These are phyloP conservation scores for Citrus maxima DNA, from an alignment of 345 rosid genomes.

Conservation along the genomic window DNA sequence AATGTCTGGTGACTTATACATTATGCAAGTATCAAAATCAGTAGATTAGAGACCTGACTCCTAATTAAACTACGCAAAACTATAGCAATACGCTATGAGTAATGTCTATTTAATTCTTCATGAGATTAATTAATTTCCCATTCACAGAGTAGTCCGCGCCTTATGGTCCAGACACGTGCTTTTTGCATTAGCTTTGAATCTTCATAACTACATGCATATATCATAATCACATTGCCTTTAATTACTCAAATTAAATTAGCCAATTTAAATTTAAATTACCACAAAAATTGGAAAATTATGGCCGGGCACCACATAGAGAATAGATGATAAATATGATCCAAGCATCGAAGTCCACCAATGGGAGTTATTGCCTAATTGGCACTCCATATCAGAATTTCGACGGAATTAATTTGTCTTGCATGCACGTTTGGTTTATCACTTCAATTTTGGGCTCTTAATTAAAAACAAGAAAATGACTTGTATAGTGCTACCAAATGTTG, in stretches of 20 bases:
- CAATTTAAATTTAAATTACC: not conserved
- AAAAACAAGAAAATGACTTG: not conserved
- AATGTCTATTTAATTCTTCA: too few species aligned
- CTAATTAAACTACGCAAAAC: too few species aligned
- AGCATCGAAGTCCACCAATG: not conserved
- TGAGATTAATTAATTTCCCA: not conserved
- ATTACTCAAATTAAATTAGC: not conserved
- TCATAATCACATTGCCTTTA: not conserved
- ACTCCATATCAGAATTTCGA: not conserved
- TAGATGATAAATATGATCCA: not conserved
- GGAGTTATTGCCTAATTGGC: not conserved
- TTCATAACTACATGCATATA: not conserved
- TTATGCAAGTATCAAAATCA: too few species aligned
- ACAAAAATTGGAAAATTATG: not conserved
- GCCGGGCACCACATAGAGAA: not conserved
- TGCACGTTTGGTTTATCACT: too few species aligned
- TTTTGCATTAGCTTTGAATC: not conserved
- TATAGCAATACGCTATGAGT: too few species aligned
- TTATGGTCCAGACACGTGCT: not conserved
- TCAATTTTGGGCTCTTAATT: not conserved
- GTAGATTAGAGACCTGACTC: too few species aligned
- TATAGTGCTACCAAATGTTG: not conserved
- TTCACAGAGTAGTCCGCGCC: not conserved
- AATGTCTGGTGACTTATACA: too few species aligned
- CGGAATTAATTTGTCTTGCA: too few species aligned